Conservation (phyloP, 2,329 filamentous ascomycete genomes). For the Stagonosporopsis rhizophila region DNA sequence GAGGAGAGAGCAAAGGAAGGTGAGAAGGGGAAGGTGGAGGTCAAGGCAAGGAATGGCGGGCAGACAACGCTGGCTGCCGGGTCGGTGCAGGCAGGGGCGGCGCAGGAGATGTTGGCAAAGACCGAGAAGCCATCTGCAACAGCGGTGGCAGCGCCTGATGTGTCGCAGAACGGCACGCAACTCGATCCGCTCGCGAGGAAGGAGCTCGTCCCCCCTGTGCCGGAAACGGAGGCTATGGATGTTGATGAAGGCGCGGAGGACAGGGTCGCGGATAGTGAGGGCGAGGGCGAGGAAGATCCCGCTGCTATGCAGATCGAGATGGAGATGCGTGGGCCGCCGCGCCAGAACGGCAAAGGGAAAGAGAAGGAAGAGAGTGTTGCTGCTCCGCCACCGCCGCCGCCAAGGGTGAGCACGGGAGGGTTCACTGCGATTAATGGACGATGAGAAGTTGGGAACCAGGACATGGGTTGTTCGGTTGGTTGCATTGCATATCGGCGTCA, state of each 20-base stretch:
- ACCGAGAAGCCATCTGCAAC: background rate
- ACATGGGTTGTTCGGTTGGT: background rate
- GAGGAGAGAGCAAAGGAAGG: conserved; percentile 8
- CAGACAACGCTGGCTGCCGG: conserved; percentile 2
- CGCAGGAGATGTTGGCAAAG: background rate
- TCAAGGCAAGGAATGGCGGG: background rate
- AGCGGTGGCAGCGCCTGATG: background rate
- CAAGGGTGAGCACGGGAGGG: conserved; percentile 26
- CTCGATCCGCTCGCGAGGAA: conserved; percentile 27
- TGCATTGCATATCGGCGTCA: conserved; percentile 2
- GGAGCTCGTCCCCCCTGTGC: conserved; percentile 14
- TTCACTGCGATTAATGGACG: conserved; percentile 47
- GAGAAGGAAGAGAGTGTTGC: background rate
- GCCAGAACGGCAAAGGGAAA: conserved; percentile 18
- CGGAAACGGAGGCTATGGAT: conserved; percentile 14
- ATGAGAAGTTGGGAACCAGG: conserved; percentile 9
- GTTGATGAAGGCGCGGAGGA: conserved; percentile 10
- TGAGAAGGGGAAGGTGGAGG: background rate
- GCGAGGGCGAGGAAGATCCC: conserved; percentile 39
- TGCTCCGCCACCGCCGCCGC: background rate
- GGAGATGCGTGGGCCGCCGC: conserved; percentile 46
- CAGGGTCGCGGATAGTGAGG: conserved; percentile 31
- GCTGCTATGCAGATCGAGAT: conserved; percentile 50
- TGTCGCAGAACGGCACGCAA: background rate
- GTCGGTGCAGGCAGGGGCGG: background rate